These are phyloP conservation scores for Neonectria magnoliae DNA, from an alignment of 2,329 filamentous ascomycete species.

Conservation along the genomic window DNA sequence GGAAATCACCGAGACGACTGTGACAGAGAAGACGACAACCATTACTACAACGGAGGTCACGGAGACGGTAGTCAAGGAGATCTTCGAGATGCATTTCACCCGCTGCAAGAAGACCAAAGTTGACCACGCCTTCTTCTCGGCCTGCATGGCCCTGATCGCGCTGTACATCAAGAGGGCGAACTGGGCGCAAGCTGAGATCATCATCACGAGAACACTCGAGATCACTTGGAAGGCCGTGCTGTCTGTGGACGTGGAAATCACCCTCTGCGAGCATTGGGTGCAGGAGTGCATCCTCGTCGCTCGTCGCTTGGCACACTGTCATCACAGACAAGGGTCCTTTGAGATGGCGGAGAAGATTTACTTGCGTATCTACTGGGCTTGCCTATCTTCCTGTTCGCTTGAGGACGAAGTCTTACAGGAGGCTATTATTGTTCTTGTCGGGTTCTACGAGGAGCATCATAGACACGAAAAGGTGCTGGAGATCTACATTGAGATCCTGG, in stretches of 20 bases:
- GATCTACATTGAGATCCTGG: constrained; percentile 48
- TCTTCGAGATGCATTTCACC: constrained; percentile 49
- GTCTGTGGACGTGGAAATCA: constrained; percentile 42
- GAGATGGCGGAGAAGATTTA: constrained; percentile 52
- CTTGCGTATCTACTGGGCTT: constrained; percentile 50
- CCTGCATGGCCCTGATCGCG: constrained; percentile 48
- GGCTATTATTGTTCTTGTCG: constrained; percentile 43
- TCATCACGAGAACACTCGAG: constrained; percentile 49
- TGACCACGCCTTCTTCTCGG: constrained; percentile 48
- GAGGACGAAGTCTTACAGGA: constrained; percentile 45
- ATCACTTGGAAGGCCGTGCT: constrained; percentile 52
- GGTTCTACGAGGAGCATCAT: constrained; percentile 48
- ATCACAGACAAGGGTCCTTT: constrained; percentile 48
- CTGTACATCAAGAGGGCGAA: constrained; percentile 45
- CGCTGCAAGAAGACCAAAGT: constrained; percentile 48
- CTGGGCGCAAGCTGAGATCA: constrained; percentile 49
- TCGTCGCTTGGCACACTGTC: constrained; percentile 48
- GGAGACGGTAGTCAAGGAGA: constrained; percentile 47
- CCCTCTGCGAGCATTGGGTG: constrained; percentile 45
- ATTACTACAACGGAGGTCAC: constrained; percentile 43
- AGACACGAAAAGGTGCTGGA: constrained; percentile 52
- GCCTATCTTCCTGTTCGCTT: constrained; percentile 43
- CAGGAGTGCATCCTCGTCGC: constrained; percentile 48
- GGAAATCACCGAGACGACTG: constrained; percentile 49
- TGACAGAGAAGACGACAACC: constrained; percentile 47